Conservation (phyloP, 2,329 filamentous ascomycete genomes). For the Clarireedia sp. region DNA sequence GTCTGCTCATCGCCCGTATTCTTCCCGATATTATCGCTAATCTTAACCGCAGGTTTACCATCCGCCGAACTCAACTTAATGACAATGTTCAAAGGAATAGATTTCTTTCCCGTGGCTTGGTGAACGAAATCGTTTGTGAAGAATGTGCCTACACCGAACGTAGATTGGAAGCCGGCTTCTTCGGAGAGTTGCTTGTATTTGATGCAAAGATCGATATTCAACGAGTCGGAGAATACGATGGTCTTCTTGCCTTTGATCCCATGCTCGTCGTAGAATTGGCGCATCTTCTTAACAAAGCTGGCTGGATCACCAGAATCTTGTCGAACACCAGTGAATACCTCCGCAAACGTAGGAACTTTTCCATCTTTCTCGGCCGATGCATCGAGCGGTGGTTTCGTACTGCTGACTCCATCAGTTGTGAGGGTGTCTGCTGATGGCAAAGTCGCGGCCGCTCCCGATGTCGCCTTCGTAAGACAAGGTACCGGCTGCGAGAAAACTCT, state of each 20-base stretch:
- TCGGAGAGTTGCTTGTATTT: constrained; percentile 84
- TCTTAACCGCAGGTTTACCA: constrained; percentile 80
- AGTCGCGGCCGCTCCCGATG: constrained; percentile 16
- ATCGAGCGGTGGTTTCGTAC: constrained; percentile 27
- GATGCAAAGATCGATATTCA: constrained; percentile 84
- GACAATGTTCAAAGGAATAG: constrained; percentile 88
- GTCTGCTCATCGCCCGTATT: constrained; percentile 82
- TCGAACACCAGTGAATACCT: constrained; percentile 59
- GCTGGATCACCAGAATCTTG: constrained; percentile 66
- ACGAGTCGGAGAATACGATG: constrained; percentile 91
- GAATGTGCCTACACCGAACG: constrained; percentile 92
- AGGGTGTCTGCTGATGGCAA: constrained; percentile 17
- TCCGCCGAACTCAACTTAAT: constrained; percentile 88
- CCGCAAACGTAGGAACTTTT: constrained; percentile 47
- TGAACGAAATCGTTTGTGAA: constrained; percentile 91
- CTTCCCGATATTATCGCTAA: constrained; percentile 81
- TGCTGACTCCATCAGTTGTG: not conserved
- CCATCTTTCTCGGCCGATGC: constrained; percentile 34
- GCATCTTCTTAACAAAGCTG: constrained; percentile 57
- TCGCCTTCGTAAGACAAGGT: constrained; percentile 33
- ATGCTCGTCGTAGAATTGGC: constrained; percentile 35
- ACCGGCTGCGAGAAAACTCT: constrained; percentile 69
- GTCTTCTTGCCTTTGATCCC: constrained; percentile 72
- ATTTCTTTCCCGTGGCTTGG: constrained; percentile 67
- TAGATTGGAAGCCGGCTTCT: constrained; percentile 69